Percentiles rank a stretch among this genome's conserved stretches.
These are phyloP conservation scores for Linum usitatissimum DNA, from an alignment of 345 rosid species.

Conservation along the genomic window DNA sequence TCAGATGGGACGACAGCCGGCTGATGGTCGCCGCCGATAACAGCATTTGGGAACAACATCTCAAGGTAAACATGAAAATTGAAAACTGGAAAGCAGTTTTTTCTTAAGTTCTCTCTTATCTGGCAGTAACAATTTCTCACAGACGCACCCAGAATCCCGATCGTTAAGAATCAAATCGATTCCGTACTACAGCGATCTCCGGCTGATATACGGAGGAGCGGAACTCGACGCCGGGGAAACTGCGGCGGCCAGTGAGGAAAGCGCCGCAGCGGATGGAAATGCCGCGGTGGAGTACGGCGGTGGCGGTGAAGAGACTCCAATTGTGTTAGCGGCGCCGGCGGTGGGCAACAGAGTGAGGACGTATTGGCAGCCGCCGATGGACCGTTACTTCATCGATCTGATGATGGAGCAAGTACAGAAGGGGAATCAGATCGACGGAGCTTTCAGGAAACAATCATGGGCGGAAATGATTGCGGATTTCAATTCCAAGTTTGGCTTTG, in stretches of 20 bases:
- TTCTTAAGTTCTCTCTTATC: constrained; percentile 13
- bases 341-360: constrained; percentile 41
- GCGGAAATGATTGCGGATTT: constrained; percentile 54
- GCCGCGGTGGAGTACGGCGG: constrained; percentile 28
- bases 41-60: constrained; percentile 55
- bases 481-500: constrained; percentile 58
- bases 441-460: constrained; percentile 76
- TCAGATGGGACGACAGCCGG: constrained; percentile 57
- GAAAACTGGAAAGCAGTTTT: not conserved
- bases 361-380: constrained; percentile 87
- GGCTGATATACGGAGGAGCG: constrained; percentile 44
- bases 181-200: constrained; percentile 54
- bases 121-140: constrained; percentile 5
- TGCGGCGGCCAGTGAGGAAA: constrained; percentile 23
- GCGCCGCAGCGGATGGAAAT: constrained; percentile 22
- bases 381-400: constrained; percentile 58
- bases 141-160: constrained; percentile 56
- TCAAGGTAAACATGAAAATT: constrained; percentile 40
- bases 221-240: constrained; percentile 16
- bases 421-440: constrained; percentile 71
- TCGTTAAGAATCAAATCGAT: constrained; percentile 50
- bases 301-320: not conserved
- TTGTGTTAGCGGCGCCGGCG: constrained; percentile 3
- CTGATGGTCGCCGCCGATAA: constrained; percentile 60
- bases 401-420: constrained; percentile 66